A percentile compares a stretch with the other conserved stretches of the same genome.
phyloP scores from a whole-genome alignment of 805 yeast genomes.

The Ogataea nitratoaversa region DNA sequence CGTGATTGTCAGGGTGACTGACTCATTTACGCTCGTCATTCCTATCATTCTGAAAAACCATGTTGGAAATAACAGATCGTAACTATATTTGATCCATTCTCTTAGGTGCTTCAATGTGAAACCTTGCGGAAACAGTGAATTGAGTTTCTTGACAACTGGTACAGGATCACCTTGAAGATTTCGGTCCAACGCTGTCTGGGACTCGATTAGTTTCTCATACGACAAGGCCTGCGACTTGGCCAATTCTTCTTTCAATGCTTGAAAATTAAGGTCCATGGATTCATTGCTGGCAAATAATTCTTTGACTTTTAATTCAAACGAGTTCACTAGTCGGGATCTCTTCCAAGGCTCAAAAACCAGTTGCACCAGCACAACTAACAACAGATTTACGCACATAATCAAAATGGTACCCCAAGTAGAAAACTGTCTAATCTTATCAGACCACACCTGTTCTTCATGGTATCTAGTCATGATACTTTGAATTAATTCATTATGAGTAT shows the following conservation, averaged over 20 bases:
- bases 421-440: slow-evolving; percentile 89
- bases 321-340: slow-evolving; percentile 68
- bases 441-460: slow-evolving; percentile 97
- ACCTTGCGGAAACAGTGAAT: not conserved
- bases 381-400: slow-evolving; percentile 80
- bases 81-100: not conserved
- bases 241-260: slow-evolving; percentile 15
- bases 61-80: not conserved
- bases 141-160: not conserved
- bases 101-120: not conserved
- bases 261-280: slow-evolving; percentile 13
- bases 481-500: slow-evolving; percentile 61
- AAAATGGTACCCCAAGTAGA: slow-evolving; percentile 96
- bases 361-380: slow-evolving; percentile 77
- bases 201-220: not conserved
- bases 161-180: not conserved
- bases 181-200: too few species aligned
- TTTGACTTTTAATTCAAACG: slow-evolving; percentile 79
- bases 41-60: not conserved
- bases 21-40: not conserved
- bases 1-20: not conserved
- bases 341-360: slow-evolving; percentile 94
- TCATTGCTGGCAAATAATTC: slow-evolving; percentile 39
- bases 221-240: slow-evolving; percentile 4
- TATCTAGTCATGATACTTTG: slow-evolving; percentile 81